Evolutionary conservation across 2,329 filamentous ascomycete species (phyloP).

Genomic region (Huntiella omanensis): DNA sequence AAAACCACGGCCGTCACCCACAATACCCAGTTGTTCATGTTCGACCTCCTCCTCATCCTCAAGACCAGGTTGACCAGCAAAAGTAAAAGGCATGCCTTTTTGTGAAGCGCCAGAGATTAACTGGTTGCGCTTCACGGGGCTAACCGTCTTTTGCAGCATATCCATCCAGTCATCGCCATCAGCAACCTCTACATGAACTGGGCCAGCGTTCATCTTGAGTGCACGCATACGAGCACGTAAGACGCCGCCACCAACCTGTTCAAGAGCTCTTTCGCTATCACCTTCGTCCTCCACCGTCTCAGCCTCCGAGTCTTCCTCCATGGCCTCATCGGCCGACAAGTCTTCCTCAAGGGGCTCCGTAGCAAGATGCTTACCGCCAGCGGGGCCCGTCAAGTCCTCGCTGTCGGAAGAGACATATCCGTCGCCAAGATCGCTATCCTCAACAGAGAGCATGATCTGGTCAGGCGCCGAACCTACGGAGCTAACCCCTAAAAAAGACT

Average conservation of each 20-base stretch:
- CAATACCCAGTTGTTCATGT: constrained; percentile 6
- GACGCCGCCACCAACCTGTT: constrained; percentile 36
- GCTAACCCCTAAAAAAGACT: constrained; percentile 88
- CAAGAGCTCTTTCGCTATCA: constrained; percentile 24
- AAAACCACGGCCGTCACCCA: constrained; percentile 45
- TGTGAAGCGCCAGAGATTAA: constrained; percentile 38
- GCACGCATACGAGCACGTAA: constrained; percentile 45
- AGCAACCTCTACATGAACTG: constrained; percentile 39
- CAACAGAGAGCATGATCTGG: constrained; percentile 37
- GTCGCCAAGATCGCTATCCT: constrained; percentile 46
- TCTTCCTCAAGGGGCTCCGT: constrained; percentile 40
- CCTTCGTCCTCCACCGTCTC: constrained; percentile 16
- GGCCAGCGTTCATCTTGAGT: constrained; percentile 39
- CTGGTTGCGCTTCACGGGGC: constrained; percentile 80
- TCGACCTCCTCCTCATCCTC: constrained; percentile 6
- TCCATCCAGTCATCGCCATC: constrained; percentile 80
- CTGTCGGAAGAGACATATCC: constrained; percentile 59
- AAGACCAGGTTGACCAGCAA: constrained; percentile 11
- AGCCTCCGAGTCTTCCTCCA: constrained; percentile 12
- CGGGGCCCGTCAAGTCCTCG: constrained; percentile 62
- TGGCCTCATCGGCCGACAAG: constrained; percentile 8
- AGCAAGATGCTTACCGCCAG: constrained; percentile 53
- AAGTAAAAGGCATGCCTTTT: constrained; percentile 21
- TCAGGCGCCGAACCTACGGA: constrained; percentile 63
- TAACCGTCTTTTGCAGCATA: constrained; percentile 84